A percentile compares a stretch with the other conserved stretches of the same genome.
Evolutionary conservation across 2,329 filamentous ascomycete species (phyloP).

Genomic region (Aspergillus sojae): DNA sequence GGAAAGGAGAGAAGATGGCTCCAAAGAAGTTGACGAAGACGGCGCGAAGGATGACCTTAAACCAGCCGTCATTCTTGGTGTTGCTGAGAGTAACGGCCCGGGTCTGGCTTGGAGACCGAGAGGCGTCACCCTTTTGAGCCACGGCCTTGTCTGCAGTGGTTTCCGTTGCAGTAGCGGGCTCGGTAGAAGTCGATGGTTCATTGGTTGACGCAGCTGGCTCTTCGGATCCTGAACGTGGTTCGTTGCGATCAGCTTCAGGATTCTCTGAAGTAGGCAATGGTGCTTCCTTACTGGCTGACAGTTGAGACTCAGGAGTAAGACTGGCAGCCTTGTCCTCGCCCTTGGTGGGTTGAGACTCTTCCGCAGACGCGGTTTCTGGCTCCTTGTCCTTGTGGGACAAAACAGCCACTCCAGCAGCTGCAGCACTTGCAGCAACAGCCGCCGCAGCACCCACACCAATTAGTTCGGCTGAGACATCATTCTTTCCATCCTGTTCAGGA

Average conservation of each 20-base stretch:
- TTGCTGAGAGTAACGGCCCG: slow-evolving; percentile 43
- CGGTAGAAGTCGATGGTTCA: slow-evolving; percentile 4
- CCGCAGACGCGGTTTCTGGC: slow-evolving; percentile 13
- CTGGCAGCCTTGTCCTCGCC: slow-evolving; percentile 23
- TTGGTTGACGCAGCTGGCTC: slow-evolving; percentile 11
- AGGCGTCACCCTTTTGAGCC: slow-evolving; percentile 27
- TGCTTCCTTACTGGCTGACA: slow-evolving; percentile 11
- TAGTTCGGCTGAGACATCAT: slow-evolving; percentile 25
- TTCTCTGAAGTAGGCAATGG: neutral
- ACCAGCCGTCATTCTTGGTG: slow-evolving; percentile 41
- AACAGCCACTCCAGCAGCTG: slow-evolving; percentile 25
- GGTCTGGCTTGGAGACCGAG: slow-evolving; percentile 38
- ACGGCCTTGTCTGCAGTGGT: slow-evolving; percentile 13
- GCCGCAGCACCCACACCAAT: slow-evolving; percentile 31
- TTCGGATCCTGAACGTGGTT: slow-evolving; percentile 13
- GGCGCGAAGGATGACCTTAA: slow-evolving; percentile 43
- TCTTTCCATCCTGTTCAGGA: slow-evolving; percentile 19
- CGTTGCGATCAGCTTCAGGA: neutral
- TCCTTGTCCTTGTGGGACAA: slow-evolving; percentile 21
- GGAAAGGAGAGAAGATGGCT: slow-evolving; percentile 42
- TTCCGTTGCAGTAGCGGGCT: slow-evolving; percentile 15
- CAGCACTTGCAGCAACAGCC: slow-evolving; percentile 27
- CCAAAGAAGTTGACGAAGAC: slow-evolving; percentile 46
- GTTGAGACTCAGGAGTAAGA: slow-evolving; percentile 33
- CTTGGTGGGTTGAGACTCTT: slow-evolving; percentile 16